A percentile compares a stretch with the other conserved stretches of the same genome.
These are phyloP conservation scores for Candida tallmaniae DNA, from an alignment of 805 yeast species.

Conservation along the genomic window DNA sequence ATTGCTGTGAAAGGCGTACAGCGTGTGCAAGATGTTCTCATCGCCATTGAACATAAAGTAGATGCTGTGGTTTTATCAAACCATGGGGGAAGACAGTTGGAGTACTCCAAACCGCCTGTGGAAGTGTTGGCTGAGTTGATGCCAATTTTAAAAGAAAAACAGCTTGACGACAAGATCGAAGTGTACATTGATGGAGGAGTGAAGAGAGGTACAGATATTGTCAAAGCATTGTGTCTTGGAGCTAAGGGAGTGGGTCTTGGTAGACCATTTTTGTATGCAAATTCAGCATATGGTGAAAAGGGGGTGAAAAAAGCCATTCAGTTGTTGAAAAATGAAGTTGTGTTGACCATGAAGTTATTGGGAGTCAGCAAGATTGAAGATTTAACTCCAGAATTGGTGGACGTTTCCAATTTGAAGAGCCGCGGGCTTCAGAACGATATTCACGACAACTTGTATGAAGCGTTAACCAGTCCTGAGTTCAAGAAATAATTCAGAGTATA, in stretches of 20 bases:
- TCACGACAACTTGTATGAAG: conserved; percentile 12
- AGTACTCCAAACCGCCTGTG: conserved; percentile 73
- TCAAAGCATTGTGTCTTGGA: conserved; percentile 65
- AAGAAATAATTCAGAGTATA: neutral
- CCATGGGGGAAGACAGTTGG: conserved; percentile 89
- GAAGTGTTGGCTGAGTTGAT: conserved; percentile 69
- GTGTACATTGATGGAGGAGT: conserved; percentile 67
- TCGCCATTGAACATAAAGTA: conserved; percentile 67
- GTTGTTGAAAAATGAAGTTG: conserved; percentile 64
- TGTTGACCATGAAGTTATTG: conserved; percentile 72
- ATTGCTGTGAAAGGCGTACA: conserved; percentile 74
- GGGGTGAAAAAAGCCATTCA: conserved; percentile 60
- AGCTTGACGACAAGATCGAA: conserved; percentile 45
- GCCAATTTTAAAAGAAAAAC: conserved; percentile 44
- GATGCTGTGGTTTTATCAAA: conserved; percentile 81
- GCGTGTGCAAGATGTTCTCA: conserved; percentile 69
- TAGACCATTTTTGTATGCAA: conserved; percentile 62
- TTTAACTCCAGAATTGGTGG: conserved; percentile 39
- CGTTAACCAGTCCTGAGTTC: conserved; percentile 3
- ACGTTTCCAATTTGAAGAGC: conserved; percentile 16
- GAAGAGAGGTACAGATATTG: conserved; percentile 61
- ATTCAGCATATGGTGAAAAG: conserved; percentile 56
- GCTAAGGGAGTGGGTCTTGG: conserved; percentile 72
- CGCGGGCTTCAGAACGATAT: conserved; percentile 13
- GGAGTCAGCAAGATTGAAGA: conserved; percentile 62